Conservation (phyloP, 2,329 filamentous ascomycete species). For the Botrytis fabae region DNA sequence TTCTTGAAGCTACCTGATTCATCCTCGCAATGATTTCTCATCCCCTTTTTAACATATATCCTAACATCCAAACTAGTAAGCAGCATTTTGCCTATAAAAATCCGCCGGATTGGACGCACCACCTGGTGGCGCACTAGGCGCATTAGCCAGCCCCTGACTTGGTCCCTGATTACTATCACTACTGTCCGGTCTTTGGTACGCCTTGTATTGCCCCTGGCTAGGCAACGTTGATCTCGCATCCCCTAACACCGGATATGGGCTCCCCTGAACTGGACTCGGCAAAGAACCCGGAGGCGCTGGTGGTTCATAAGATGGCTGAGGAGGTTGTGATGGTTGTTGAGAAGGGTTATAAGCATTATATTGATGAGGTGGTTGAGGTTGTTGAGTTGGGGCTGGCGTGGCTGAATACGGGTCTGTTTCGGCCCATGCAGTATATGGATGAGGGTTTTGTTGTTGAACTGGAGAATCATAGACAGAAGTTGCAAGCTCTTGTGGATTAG, state of each 20-base stretch:
- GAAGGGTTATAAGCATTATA: conserved; percentile 38
- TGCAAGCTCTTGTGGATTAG: conserved; percentile 73
- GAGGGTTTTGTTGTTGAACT: conserved; percentile 50
- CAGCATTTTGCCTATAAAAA: conserved; percentile 54
- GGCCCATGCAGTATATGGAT: conserved; percentile 37
- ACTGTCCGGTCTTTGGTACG: conserved; percentile 47
- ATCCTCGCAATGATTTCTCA: background rate
- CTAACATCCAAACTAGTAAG: conserved; percentile 33
- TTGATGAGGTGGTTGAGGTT: conserved; percentile 32
- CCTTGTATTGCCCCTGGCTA: conserved; percentile 55
- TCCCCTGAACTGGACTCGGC: conserved; percentile 33
- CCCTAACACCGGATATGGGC: conserved; percentile 36
- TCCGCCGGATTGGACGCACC: conserved; percentile 43
- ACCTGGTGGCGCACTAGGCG: conserved; percentile 49
- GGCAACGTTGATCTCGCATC: conserved; percentile 54
- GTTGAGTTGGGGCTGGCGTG: conserved; percentile 28
- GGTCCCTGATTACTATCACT: conserved; percentile 31
- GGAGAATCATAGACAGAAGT: conserved; percentile 78
- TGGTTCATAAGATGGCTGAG: conserved; percentile 33
- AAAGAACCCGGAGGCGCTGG: conserved; percentile 37
- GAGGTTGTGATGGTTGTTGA: conserved; percentile 30
- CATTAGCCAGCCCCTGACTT: conserved; percentile 37
- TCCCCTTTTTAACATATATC: background rate
- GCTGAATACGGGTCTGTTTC: conserved; percentile 38
- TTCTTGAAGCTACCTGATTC: background rate